Conservation (phyloP, 2,329 filamentous ascomycete genomes). For the Pyrenophora graminea region DNA sequence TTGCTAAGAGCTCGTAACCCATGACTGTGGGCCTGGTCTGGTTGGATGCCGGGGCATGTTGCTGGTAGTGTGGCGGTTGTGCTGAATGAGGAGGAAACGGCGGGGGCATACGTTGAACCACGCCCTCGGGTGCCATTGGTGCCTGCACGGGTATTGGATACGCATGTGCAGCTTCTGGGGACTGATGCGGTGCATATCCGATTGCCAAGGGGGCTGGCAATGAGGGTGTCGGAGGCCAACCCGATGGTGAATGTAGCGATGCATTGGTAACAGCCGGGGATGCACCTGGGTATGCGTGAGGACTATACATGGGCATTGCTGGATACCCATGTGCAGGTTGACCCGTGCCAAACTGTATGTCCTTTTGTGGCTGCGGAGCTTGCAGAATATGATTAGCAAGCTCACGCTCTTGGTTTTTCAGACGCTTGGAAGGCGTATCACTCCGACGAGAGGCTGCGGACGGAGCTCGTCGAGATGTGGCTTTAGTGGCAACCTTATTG, state of each 20-base stretch:
- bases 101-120: constrained; percentile 22
- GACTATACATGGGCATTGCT: constrained; percentile 37
- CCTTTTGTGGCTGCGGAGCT: constrained; percentile 41
- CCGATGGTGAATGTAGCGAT: constrained; percentile 24
- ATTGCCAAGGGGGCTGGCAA: constrained; percentile 33
- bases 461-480: constrained; percentile 27
- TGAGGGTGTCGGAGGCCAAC: constrained; percentile 29
- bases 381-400: constrained; percentile 43
- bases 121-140: constrained; percentile 5
- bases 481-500: constrained; percentile 19
- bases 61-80: constrained; percentile 36
- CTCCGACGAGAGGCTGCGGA: constrained; percentile 28
- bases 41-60: constrained; percentile 27
- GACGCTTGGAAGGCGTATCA: constrained; percentile 34
- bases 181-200: constrained; percentile 30
- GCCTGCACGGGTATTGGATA: constrained; percentile 30
- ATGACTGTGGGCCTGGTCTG: constrained; percentile 35
- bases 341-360: constrained; percentile 34
- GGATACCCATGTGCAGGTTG: constrained; percentile 30
- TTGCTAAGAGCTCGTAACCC: constrained; percentile 47
- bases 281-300: constrained; percentile 29
- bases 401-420: constrained; percentile 39
- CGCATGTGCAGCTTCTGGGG: constrained; percentile 26
- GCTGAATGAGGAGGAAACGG: constrained; percentile 26
- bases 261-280: constrained; percentile 30